Evolutionary conservation across 2,329 filamentous ascomycete genomes (phyloP).

Genomic region (Hirsutella minnesotensis): DNA sequence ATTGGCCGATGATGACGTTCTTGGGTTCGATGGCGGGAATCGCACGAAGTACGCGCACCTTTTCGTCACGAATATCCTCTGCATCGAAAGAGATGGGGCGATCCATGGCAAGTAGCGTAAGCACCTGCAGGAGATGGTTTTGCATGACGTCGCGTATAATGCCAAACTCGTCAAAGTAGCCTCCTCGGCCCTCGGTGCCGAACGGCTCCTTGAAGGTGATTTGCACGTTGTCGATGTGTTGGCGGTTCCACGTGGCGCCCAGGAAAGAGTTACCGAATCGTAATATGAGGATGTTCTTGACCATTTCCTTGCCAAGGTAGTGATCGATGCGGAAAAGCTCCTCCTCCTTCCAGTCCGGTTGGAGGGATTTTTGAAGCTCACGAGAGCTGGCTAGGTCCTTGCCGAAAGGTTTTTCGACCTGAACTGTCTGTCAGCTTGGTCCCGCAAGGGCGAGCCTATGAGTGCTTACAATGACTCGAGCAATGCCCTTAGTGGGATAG

Average conservation of each 20-base stretch:
- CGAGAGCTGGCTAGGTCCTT: conserved; percentile 92
- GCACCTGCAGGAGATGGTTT: conserved; percentile 93
- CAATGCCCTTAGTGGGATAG: conserved; percentile 83
- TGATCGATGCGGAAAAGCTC: conserved; percentile 99
- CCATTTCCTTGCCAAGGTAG: conserved; percentile 99
- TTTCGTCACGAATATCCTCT: conserved; percentile 97
- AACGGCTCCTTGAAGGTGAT: conserved; percentile 99
- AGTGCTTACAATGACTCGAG: conserved; percentile 80
- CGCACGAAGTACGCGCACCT: conserved; percentile 86
- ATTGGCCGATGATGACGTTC: conserved; percentile 99
- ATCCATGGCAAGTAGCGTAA: conserved; percentile 96
- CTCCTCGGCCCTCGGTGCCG: conserved; percentile 91
- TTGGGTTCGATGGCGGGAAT: conserved; percentile 96
- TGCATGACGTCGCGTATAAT: conserved; percentile 99
- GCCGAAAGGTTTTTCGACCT: conserved; percentile 99
- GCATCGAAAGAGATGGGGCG: conserved; percentile 95
- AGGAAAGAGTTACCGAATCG: conserved; percentile 99
- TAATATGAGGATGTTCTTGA: conserved; percentile 98
- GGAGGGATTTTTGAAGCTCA: conserved; percentile 86
- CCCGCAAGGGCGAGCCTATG: background rate
- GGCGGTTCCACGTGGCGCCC: conserved; percentile 95
- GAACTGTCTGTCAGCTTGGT: conserved; percentile 14
- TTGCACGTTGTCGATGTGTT: conserved; percentile 98
- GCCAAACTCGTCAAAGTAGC: conserved; percentile 98
- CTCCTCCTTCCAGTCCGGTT: conserved; percentile 97